Conservation (phyloP, 169 alveolate species). For the Eimeria maxima region DNA sequence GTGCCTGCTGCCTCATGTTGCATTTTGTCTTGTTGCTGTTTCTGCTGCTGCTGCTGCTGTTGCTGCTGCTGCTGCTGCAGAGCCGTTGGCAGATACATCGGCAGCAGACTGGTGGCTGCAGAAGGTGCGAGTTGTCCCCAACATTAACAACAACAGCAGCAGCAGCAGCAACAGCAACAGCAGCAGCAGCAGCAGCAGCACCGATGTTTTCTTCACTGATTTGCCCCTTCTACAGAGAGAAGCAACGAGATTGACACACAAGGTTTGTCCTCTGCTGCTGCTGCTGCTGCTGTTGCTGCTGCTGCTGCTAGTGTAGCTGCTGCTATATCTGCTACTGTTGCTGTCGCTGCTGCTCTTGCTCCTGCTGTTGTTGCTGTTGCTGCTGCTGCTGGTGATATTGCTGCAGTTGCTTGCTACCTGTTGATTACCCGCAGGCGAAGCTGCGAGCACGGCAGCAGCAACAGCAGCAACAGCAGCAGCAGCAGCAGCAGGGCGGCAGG, state of each 20-base stretch:
- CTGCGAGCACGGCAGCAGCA: slow-evolving; percentile 3
- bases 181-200: slow-evolving; percentile 30
- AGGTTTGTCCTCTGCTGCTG: slow-evolving; percentile 2
- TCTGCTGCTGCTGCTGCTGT: not conserved
- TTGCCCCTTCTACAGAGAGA: slow-evolving; percentile 26
- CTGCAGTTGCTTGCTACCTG: not conserved
- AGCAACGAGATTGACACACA: not conserved
- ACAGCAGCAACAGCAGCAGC: slow-evolving; percentile 9
- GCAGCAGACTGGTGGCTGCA: slow-evolving; percentile 5
- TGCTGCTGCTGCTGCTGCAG: slow-evolving; percentile 41
- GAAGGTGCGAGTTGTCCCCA: not conserved
- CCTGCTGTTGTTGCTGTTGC: too few relatives aligned
- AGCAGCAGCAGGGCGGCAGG: too few relatives aligned
- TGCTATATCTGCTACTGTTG: not conserved
- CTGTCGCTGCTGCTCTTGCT: too few relatives aligned
- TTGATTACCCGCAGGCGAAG: not conserved
- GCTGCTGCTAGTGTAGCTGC: not conserved
- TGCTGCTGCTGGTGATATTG: too few relatives aligned
- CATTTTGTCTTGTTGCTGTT: too few relatives aligned
- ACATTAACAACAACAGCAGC: too few relatives aligned
- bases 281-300: not conserved
- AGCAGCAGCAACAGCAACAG: slow-evolving; percentile 35
- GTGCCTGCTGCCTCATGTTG: not conserved
- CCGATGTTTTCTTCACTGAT: not conserved
- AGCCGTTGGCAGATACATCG: too few relatives aligned